Conservation (phyloP, 2,329 filamentous ascomycete genomes). For the Cladosporium sp. region DNA sequence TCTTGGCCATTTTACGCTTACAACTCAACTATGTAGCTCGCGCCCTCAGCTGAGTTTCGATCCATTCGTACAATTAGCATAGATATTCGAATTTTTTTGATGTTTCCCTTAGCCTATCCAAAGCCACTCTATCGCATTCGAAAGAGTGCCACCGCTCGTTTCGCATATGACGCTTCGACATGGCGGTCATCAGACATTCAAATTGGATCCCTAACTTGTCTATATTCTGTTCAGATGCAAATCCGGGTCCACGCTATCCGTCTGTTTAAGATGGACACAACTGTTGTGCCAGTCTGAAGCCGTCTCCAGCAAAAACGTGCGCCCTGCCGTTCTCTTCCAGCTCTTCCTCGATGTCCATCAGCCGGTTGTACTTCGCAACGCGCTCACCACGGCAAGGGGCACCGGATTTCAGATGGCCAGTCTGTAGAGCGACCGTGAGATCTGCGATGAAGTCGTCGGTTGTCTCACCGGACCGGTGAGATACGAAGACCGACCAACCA, state of each 20-base stretch:
- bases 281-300: slow-evolving; percentile 17
- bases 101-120: background rate
- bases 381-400: slow-evolving; percentile 39
- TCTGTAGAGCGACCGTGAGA: slow-evolving; percentile 35
- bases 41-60: background rate
- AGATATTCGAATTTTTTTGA: background rate
- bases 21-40: background rate
- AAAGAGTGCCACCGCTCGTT: background rate
- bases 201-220: background rate
- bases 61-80: background rate
- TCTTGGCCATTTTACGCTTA: background rate
- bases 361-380: slow-evolving; percentile 42
- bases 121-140: background rate
- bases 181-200: background rate
- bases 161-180: background rate
- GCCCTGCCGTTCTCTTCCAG: slow-evolving; percentile 22
- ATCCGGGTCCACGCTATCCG: background rate
- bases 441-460: slow-evolving; percentile 45
- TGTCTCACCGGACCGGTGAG: slow-evolving; percentile 41
- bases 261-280: background rate
- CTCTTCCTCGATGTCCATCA: slow-evolving; percentile 42
- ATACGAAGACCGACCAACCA: slow-evolving; percentile 41
- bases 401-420: slow-evolving; percentile 41
- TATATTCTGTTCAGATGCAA: background rate
- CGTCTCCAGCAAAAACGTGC: slow-evolving; percentile 29